Evolutionary conservation across 495 filamentous ascomycete species (phyloP).

Genomic region (Apodospora peruviana): DNA sequence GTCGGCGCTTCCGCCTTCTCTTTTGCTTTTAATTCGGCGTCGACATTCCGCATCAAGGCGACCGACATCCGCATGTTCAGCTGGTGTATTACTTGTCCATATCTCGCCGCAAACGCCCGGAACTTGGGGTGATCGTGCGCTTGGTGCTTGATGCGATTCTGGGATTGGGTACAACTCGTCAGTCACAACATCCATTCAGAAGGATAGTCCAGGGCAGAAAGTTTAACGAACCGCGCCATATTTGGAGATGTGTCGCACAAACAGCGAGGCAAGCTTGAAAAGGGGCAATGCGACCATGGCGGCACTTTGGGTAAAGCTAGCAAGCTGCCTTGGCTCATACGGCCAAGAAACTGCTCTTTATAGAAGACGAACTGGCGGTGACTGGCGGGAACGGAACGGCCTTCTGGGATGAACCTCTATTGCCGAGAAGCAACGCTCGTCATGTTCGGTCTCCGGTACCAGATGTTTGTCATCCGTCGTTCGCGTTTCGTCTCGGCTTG

Average conservation of each 20-base stretch:
- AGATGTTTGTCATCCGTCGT: no score
- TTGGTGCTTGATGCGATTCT: constrained; percentile 93
- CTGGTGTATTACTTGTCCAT: constrained; percentile 76
- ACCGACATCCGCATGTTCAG: constrained; percentile 90
- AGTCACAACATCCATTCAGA: constrained; percentile 2
- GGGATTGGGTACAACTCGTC: constrained; percentile 6
- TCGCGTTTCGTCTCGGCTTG: no score
- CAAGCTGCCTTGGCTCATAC: no score
- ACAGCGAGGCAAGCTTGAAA: constrained; percentile 42
- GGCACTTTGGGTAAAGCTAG: no score
- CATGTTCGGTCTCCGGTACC: not conserved
- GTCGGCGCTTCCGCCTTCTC: constrained; percentile 69
- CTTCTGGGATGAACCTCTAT: not conserved
- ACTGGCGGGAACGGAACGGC: no score
- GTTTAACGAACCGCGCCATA: constrained; percentile 46
- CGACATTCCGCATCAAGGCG: constrained; percentile 73
- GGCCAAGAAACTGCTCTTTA: no score
- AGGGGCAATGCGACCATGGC: constrained; percentile 48
- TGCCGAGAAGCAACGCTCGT: not conserved
- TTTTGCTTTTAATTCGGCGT: constrained; percentile 51
- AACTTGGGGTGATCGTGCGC: constrained; percentile 92
- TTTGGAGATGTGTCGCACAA: constrained; percentile 52
- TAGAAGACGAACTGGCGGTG: no score
- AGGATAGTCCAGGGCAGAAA: not conserved
- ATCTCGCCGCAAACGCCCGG: constrained; percentile 63